These are phyloP conservation scores for Teratosphaeria nubilosa DNA, from an alignment of 2,329 filamentous ascomycete genomes.

Conservation along the genomic window DNA sequence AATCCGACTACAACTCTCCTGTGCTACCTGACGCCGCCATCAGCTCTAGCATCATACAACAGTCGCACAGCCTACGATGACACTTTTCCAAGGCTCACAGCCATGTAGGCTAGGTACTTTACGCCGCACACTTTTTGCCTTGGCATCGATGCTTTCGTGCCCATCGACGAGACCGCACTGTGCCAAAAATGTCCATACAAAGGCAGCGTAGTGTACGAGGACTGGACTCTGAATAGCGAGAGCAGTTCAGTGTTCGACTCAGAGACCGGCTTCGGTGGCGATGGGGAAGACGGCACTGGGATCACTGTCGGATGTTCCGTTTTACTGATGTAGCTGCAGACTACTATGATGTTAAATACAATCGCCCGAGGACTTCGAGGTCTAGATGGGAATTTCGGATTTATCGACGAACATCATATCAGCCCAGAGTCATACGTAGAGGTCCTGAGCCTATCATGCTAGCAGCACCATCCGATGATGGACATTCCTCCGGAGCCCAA, in stretches of 20 bases:
- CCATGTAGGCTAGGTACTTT: constrained; percentile 10
- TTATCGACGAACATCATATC: constrained; percentile 10
- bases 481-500: too few species aligned
- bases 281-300: constrained; percentile 6
- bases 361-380: constrained; percentile 13
- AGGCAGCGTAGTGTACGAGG: constrained; percentile 16
- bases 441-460: constrained; percentile 6
- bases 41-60: constrained; percentile 6
- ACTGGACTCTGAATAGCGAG: constrained; percentile 17
- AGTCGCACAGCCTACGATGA: constrained; percentile 16
- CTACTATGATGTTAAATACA: constrained; percentile 8
- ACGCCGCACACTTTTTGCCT: constrained; percentile 16
- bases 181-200: constrained; percentile 15
- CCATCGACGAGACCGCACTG: constrained; percentile 14
- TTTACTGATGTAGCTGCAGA: constrained; percentile 10
- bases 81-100: constrained; percentile 16
- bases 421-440: constrained; percentile 11
- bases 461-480: neutral
- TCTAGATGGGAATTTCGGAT: constrained; percentile 7
- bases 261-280: constrained; percentile 12
- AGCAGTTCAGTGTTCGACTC: constrained; percentile 8
- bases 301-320: constrained; percentile 7
- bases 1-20: constrained; percentile 15
- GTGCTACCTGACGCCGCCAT: constrained; percentile 14
- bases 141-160: constrained; percentile 8